Evolutionary conservation across 2,329 filamentous ascomycete species (phyloP).

Genomic region (Penicillium sp.): DNA sequence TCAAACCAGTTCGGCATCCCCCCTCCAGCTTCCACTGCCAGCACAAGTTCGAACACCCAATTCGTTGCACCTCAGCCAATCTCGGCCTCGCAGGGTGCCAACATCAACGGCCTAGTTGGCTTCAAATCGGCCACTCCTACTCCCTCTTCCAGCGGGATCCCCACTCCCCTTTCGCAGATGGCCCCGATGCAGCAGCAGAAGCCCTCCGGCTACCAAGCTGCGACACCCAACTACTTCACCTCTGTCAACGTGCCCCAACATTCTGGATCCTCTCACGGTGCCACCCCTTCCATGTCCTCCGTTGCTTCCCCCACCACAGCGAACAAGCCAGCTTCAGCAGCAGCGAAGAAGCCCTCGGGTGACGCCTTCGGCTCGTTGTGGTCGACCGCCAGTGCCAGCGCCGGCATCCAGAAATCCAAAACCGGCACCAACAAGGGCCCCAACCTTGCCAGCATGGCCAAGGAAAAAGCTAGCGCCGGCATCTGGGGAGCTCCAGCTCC

Average conservation of each 20-base stretch:
- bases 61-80: slow-evolving; percentile 82
- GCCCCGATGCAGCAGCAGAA: slow-evolving; percentile 47
- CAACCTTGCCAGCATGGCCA: slow-evolving; percentile 91
- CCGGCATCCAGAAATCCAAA: slow-evolving; percentile 70
- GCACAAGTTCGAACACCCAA: slow-evolving; percentile 56
- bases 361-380: slow-evolving; percentile 91
- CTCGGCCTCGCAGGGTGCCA: slow-evolving; percentile 75
- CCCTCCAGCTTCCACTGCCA: slow-evolving; percentile 49
- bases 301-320: slow-evolving; percentile 36
- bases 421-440: slow-evolving; percentile 63
- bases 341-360: slow-evolving; percentile 52
- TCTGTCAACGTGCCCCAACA: slow-evolving; percentile 57
- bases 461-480: slow-evolving; percentile 91
- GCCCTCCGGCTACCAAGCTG: slow-evolving; percentile 67
- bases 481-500: slow-evolving; percentile 79
- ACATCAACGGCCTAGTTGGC: slow-evolving; percentile 74
- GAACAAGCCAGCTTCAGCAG: slow-evolving; percentile 48
- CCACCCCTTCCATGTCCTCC: slow-evolving; percentile 39
- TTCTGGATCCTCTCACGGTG: slow-evolving; percentile 34
- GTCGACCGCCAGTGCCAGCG: slow-evolving; percentile 65
- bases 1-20: slow-evolving; percentile 41
- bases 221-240: slow-evolving; percentile 92
- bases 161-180: slow-evolving; percentile 51
- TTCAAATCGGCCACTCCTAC: slow-evolving; percentile 79
- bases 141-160: slow-evolving; percentile 53